Evolutionary conservation across 441 rosid species (phyloP).

Genomic region (Breynia disticha): DNA sequence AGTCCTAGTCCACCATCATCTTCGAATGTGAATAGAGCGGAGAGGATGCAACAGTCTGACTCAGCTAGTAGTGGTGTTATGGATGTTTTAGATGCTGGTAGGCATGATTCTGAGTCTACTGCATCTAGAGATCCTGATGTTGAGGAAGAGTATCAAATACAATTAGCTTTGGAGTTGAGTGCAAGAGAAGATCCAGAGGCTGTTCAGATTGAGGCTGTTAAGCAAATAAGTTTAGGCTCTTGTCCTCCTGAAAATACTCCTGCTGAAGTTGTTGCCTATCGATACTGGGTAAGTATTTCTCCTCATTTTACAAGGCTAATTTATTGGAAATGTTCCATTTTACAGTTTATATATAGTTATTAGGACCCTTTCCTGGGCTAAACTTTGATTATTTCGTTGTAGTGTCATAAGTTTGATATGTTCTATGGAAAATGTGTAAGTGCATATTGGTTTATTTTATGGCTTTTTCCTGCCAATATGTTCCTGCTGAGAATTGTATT

Average conservation of each 20-base stretch:
- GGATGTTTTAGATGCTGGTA: constrained; percentile 37
- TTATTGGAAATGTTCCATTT: background rate
- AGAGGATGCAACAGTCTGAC: constrained; percentile 37
- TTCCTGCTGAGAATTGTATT: background rate
- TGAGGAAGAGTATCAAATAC: constrained; percentile 95
- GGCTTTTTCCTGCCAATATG: background rate
- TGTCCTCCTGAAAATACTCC: constrained; percentile 79
- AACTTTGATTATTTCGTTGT: no score
- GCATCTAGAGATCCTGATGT: constrained; percentile 64
- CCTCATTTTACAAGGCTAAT: constrained; percentile 4
- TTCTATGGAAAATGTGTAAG: background rate
- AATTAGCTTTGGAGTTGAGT: constrained; percentile 84
- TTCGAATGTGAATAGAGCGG: constrained; percentile 38
- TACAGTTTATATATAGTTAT: constrained; percentile 1
- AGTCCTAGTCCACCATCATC: constrained; percentile 65
- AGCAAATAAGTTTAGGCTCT: constrained; percentile 83
- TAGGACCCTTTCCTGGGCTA: no score
- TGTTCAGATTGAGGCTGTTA: constrained; percentile 89
- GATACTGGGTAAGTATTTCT: constrained; percentile 71
- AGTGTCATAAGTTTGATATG: no score
- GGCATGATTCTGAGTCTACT: constrained; percentile 44
- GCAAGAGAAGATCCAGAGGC: constrained; percentile 98
- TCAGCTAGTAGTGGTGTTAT: constrained; percentile 28
- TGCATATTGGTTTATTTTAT: no score
- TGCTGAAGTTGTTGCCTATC: constrained; percentile 82